Evolutionary conservation across 2,329 filamentous ascomycete species (phyloP), one percentile per base, ranked within the genome.

Genomic region (Nemania diffusa): DNA sequence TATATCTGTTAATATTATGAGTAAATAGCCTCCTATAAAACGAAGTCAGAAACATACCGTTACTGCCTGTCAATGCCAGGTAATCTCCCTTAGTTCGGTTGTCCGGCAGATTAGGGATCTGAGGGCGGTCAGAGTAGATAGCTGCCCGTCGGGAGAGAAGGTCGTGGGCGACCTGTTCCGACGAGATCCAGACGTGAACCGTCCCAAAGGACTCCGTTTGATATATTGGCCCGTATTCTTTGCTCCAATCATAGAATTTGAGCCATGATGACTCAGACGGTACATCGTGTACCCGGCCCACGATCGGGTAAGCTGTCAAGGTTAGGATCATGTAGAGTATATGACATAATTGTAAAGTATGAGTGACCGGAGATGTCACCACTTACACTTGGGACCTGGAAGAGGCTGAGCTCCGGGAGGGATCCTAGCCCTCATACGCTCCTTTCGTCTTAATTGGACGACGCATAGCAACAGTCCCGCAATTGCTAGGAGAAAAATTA

Each of bases 191-290:
- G 52, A 85, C 79, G 67, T 84, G 82, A 4, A 80, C 76, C 3
- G 77, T 78, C 22, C 82, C 83, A 44, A 84, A 84, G 22, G 84
- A 82, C 64, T 82, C 76, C 53, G 79, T 80, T 71, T 83, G 78
- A 70, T 83, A 84, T 62, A 84, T 84, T 7, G 82, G 81, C 0
- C 83, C 82, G 65, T 81, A 84, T 34, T 77, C 72, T 72, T 83
- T 79, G 65, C 77, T 78, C 82, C 83, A 85, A 67, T 84, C 81
- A 67, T 81, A 81, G 66, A 84, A 83, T 72, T 84, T 84, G 27
- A 84, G 67, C 82, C 82, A 84, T 22, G 82, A 76, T 40, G 73
- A 74, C 40, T 81, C 75, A 15, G 74, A 69, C 1, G 83, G 82
- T 3, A 84, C 72, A 72, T 84, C 82, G 64, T 84, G 82, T 17